Base-by-base conservation (phyloP, 495 filamentous ascomycete species). In the Umbilicaria muhlenbergii region DNA sequence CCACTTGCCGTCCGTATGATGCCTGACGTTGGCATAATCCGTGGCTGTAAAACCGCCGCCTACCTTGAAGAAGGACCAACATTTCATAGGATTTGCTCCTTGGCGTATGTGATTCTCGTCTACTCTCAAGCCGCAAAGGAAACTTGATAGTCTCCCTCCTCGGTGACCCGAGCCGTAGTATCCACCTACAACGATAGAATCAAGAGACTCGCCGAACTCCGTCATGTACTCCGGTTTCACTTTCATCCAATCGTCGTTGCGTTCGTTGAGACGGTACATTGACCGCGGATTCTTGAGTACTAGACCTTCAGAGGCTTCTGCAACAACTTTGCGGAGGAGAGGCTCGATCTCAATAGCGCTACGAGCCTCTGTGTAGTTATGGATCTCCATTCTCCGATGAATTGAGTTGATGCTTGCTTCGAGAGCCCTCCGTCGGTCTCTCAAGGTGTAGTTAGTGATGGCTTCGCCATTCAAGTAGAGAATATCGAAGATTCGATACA, bases 161-260 rank as follows among this genome's bases (percentile, higher is more conserved):
- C 91, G 74, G 37, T 73, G 75, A 0, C 91, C 91, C 19, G 78
- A 80, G 3, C 91, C 91, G 58, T 82, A 98, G 63, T 95, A 96
- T 21, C 89, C 92, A 34, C 91, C 91, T 36, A 98, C 73, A 5
- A 98, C 71, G 14, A 94, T 64, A 40, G 86, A 79, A 55, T 98
- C 91, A 10, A 98, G 74, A 5, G 80, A 83, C 61, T 98, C 91
- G 44, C 91, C 91, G 56, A 88, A 95, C 49, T 94, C 91, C 18
- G 77, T 79, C 91, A 98, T 95, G 62, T 98, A 98, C 46, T 98
- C 91, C 5, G 91, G 91, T 58, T 98, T 98, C 15, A 98, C 87
- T 58, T 98, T 98, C 68, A 96, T 84, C 91, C 91, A 98, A 65
- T 93, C 82, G 53, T 95, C 86, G 54, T 91, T 91, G 24, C 91